Conservation (phyloP, 257 asterid genomes). For the Handroanthus guayacan region DNA sequence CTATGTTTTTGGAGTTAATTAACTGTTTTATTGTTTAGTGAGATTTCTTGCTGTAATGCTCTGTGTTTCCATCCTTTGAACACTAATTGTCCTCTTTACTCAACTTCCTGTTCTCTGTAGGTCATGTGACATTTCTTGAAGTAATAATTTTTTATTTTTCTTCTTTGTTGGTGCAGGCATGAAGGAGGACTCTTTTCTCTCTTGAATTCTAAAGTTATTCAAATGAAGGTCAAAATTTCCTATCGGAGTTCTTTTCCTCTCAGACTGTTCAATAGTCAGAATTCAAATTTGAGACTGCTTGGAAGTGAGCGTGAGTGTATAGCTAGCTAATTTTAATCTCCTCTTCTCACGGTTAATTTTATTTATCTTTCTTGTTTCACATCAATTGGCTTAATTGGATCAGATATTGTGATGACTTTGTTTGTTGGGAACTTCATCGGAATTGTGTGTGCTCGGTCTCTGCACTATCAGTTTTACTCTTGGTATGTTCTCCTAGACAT, state of each 20-base stretch:
- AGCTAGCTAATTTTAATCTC: neutral
- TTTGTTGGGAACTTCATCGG: slow-evolving; percentile 94
- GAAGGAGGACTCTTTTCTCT: slow-evolving; percentile 78
- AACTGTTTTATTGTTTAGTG: neutral
- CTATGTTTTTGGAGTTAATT: neutral
- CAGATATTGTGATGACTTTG: slow-evolving; percentile 81
- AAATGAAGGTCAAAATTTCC: slow-evolving; percentile 47
- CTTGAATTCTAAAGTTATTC: slow-evolving; percentile 51
- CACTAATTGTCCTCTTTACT: slow-evolving; percentile 9
- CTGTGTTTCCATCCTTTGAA: neutral
- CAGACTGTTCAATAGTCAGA: slow-evolving; percentile 33
- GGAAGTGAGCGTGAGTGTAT: slow-evolving; percentile 71
- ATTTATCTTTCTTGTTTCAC: neutral
- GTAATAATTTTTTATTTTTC: slow-evolving; percentile 16
- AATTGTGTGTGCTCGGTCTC: slow-evolving; percentile 87
- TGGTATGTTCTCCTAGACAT: slow-evolving; percentile 54
- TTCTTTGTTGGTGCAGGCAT: slow-evolving; percentile 58
- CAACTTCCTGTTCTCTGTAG: neutral
- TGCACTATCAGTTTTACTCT: slow-evolving; percentile 94
- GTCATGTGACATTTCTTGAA: neutral
- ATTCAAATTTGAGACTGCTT: slow-evolving; percentile 47
- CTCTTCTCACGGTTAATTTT: slow-evolving; percentile 14
- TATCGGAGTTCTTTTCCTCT: slow-evolving; percentile 44
- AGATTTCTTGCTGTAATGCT: neutral
- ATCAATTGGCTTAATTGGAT: slow-evolving; percentile 18